Conservation (phyloP, 2,329 filamentous ascomycete species). For the Lasiodiplodia sp. region DNA sequence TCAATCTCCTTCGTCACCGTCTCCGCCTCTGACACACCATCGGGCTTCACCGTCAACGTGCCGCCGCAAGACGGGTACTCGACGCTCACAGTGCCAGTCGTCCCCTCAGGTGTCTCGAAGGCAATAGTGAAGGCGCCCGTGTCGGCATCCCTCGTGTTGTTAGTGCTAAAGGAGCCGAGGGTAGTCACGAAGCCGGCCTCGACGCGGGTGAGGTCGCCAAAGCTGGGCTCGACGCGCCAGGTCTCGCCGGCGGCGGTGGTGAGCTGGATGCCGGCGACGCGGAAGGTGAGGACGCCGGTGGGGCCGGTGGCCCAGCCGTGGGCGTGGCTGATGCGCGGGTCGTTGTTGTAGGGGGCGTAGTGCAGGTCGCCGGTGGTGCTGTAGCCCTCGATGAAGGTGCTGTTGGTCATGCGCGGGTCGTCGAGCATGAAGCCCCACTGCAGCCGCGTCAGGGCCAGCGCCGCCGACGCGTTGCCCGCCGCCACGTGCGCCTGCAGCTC, state of each 20-base stretch:
- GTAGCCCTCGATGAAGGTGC: constrained; percentile 67
- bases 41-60: constrained; percentile 30
- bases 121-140: constrained; percentile 37
- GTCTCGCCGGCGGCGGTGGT: constrained; percentile 48
- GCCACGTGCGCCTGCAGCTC: constrained; percentile 66
- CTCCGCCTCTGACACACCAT: neutral
- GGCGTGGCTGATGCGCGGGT: constrained; percentile 50
- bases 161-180: constrained; percentile 44
- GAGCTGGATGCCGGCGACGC: constrained; percentile 53
- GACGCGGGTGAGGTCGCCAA: constrained; percentile 52
- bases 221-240: constrained; percentile 55
- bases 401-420: constrained; percentile 63
- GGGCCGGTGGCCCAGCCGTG: constrained; percentile 53
- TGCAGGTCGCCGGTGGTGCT: constrained; percentile 59
- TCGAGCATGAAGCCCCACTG: constrained; percentile 69
- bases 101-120: constrained; percentile 43
- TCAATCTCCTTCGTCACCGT: neutral
- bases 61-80: constrained; percentile 37
- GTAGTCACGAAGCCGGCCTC: constrained; percentile 56
- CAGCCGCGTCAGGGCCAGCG: constrained; percentile 62
- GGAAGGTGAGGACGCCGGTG: constrained; percentile 46
- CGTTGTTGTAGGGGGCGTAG: constrained; percentile 50
- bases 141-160: constrained; percentile 38
- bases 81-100: constrained; percentile 40
- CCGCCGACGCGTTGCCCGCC: constrained; percentile 57